phyloP scores from a whole-genome alignment of 345 rosid species.

The Theobroma cacao region DNA sequence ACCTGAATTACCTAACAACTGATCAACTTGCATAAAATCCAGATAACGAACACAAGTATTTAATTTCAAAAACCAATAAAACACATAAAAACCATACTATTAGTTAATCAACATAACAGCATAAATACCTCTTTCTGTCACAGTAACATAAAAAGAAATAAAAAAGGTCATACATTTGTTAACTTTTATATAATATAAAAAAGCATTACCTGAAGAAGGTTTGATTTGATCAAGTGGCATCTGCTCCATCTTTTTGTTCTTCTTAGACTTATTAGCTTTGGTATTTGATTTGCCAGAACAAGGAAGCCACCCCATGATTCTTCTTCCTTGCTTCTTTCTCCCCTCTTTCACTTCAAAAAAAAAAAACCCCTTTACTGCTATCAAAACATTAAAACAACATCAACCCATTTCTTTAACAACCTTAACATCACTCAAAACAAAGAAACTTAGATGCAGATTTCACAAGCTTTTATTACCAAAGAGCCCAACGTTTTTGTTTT shows the following conservation, averaged over 20 bases:
- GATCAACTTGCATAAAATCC: neutral
- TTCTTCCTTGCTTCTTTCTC: neutral
- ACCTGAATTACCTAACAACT: neutral
- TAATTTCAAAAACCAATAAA: neutral
- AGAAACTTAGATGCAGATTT: neutral
- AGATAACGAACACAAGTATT: neutral
- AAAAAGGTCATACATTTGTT: neutral
- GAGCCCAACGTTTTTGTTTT: neutral
- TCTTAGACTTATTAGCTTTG: conserved; percentile 30
- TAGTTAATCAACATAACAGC: neutral
- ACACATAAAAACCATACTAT: neutral
- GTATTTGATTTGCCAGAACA: conserved; percentile 62
- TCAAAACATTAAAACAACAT: neutral
- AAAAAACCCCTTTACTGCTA: neutral
- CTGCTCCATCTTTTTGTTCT: conserved; percentile 34
- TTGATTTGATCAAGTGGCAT: conserved; percentile 33
- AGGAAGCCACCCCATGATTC: conserved; percentile 66
- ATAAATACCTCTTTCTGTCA: neutral
- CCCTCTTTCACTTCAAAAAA: neutral
- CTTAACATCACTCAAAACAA: neutral
- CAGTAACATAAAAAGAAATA: neutral
- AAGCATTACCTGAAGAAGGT: conserved; percentile 37
- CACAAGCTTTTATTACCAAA: neutral
- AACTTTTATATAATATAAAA: neutral
- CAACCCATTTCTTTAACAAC: neutral